Evolutionary conservation across 1,139 yeast species (phyloP).

Genomic region (Pichia norvegensis): DNA sequence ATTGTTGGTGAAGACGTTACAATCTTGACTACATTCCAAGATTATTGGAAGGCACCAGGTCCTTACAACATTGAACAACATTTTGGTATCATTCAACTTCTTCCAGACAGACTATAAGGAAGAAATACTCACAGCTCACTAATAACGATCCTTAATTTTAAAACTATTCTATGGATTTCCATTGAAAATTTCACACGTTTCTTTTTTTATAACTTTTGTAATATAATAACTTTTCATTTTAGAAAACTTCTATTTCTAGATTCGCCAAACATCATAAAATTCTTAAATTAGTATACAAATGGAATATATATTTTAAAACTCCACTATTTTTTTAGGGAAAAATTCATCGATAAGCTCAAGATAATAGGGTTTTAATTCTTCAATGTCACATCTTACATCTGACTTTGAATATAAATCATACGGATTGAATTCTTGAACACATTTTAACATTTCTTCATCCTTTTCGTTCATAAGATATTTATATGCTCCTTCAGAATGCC

Average conservation of each 20-base stretch:
- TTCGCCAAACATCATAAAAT: no score
- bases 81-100: conserved; percentile 54
- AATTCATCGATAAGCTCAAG: conserved; percentile 57
- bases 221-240: no score
- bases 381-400: conserved; percentile 39
- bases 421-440: conserved; percentile 59
- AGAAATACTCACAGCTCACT: not conserved
- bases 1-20: conserved; percentile 55
- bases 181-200: not conserved
- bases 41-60: conserved; percentile 86
- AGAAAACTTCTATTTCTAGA: no score
- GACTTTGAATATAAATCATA: conserved; percentile 63
- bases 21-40: conserved; percentile 69
- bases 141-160: no score
- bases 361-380: conserved; percentile 50
- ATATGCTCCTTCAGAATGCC: conserved; percentile 69
- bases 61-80: conserved; percentile 76
- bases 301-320: conserved; percentile 33
- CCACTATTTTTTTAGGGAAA: conserved; percentile 51
- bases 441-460: conserved; percentile 53
- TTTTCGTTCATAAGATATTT: conserved; percentile 57
- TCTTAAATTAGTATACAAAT: conserved; percentile 4
- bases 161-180: not conserved
- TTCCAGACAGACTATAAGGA: conserved; percentile 1
- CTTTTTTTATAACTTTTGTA: not conserved